Evolutionary conservation across 208 protist species (phyloP), one percentile per base, ranked within the genome.

Genomic region (Acanthamoeba castellanii): DNA sequence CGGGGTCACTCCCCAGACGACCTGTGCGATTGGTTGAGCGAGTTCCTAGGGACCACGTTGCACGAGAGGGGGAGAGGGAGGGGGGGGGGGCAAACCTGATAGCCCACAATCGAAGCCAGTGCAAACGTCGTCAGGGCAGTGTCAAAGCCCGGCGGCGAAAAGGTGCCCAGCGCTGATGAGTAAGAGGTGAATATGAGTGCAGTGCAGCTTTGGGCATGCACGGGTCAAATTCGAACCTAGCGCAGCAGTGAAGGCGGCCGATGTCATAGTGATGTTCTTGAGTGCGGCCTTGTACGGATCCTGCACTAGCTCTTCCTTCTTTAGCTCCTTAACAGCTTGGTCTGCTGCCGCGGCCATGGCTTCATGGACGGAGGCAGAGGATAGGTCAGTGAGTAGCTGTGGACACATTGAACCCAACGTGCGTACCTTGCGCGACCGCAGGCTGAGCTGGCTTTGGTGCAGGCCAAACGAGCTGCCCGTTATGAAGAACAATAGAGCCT

Each of bases 1-100:
- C 18, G 97, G 98, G 55, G 97, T 97, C 25, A 99, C 98, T 61
- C 95, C 96, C 98, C 98, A 98, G 25, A 99, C 95, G n/a, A 92
- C 87, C 81, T 85, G 27, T 25, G 2, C 59, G 34, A 13, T 42
- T 8, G 68, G 25, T 76, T 7, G 37, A 3, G 5, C 5, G 32
- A 42, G 6, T 8, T n/a, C 52, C 47, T 14, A 14, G 20, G 18
- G 11, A 2, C 50, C 9, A 55, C 50, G 16, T 2, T 42, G 3
- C 8, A 85, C 5, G 42, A 22, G 11, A 55, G 20, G 74, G 9
- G 32, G 37, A 84, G n/a, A n/a, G n/a, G n/a, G n/a, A n/a, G n/a
- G n/a, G n/a, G n/a, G n/a, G n/a, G n/a, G n/a, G n/a, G 1, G 8
- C 30, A 22, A 37, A 85, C 76, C 61, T 92, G 87, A 47, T 92